Evolutionary conservation across 2,329 filamentous ascomycete species (phyloP), one percentile per base, ranked within the genome.

Genomic region (Hymenoscyphus infarciens): DNA sequence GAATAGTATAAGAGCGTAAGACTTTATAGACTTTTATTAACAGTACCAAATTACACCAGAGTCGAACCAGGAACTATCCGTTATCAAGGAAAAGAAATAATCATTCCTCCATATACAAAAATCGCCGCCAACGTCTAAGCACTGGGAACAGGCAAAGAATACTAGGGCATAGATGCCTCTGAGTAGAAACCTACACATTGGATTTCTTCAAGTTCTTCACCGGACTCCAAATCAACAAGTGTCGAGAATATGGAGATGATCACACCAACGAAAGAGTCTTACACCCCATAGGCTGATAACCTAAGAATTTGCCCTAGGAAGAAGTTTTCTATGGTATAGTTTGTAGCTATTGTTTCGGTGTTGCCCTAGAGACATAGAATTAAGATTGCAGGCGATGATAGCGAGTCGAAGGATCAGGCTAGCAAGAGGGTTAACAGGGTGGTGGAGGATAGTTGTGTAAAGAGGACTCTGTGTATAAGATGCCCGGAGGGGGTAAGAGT

Each of bases 11-110:
- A 82, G 66, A 79, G 81, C 52, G 75, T 86, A 11, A 80, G 83
- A 42, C 70, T 86, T 11, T 74, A 83, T 16, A 79, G 80, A 5
- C 82, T 83, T 0, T 79, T 85, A 33, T 72, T 81, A 61, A 78
- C 77, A 57, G 83, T 86, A 42, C 11, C 19, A 15, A 87, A 87
- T 70, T 70, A 61, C 33, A 77, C 74, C 5, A 60, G 57, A 1
- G 10, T 60, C 16, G 49, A 59, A 10, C 53, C 66, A 70, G 35
- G 45, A 49, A 11, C 45, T 25, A 8, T 59, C 68, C 54, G 58
- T 31, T 13, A 29, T 27, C 45, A 25, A 11, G 45, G 39, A 39
- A 10, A 13, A 22, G 27, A 27, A 10, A 8, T 55, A 1, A 39
- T 8, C 3, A 31, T 60, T 8, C 58, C 58, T 13, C 31, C 49